phyloP scores from a whole-genome alignment of 352 stramenopile species.

The Phytophthora kernoviae region DNA sequence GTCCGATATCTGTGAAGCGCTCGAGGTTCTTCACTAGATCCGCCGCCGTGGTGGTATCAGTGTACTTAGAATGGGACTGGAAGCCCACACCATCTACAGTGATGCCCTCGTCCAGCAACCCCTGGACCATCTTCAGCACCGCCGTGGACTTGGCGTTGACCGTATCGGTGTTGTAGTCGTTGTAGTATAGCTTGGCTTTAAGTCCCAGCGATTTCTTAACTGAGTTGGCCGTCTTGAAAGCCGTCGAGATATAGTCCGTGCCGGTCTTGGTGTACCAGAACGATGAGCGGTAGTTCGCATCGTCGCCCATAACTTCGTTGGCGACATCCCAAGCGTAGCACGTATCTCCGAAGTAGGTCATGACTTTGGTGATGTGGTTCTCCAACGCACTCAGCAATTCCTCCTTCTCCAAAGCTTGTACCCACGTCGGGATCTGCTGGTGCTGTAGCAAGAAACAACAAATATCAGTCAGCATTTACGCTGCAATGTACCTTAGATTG shows the following conservation, averaged over 20 bases:
- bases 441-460: conserved; percentile 16
- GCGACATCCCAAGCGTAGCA: conserved; percentile 41
- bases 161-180: conserved; percentile 38
- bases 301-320: conserved; percentile 39
- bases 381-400: conserved; percentile 32
- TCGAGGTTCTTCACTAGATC: conserved; percentile 17
- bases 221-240: conserved; percentile 31
- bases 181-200: conserved; percentile 35
- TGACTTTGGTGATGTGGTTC: conserved; percentile 40
- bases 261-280: conserved; percentile 43
- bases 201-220: conserved; percentile 34
- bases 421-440: conserved; percentile 31
- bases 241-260: conserved; percentile 34
- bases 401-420: conserved; percentile 27
- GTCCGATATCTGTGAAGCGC: conserved; percentile 12
- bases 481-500: not conserved
- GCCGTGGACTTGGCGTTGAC: conserved; percentile 38
- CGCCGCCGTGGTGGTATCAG: not conserved
- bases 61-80: conserved; percentile 28
- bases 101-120: conserved; percentile 22
- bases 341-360: conserved; percentile 35
- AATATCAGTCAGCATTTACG: conserved; percentile 1
- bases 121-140: conserved; percentile 29
- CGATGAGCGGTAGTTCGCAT: conserved; percentile 26
- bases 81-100: conserved; percentile 32